phyloP scores from a whole-genome alignment of 2,329 filamentous ascomycete genomes.

The Fusarium sambucinum region DNA sequence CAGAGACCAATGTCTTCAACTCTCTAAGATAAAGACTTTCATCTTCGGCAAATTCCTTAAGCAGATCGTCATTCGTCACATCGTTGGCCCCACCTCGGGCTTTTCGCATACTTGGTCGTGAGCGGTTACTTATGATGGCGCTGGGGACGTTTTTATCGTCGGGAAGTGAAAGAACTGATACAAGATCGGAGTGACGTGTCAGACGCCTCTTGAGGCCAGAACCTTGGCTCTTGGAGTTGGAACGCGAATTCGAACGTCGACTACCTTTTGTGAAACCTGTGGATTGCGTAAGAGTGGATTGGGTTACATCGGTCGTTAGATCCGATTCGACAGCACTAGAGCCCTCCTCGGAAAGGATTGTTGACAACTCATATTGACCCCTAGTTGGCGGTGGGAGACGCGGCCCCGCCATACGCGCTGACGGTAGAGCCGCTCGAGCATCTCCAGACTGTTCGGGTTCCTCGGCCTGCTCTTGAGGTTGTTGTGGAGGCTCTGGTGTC shows the following conservation, averaged over 20 bases:
- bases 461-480: neutral
- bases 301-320: constrained; percentile 64
- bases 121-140: constrained; percentile 76
- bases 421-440: constrained; percentile 36
- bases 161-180: constrained; percentile 87
- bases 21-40: constrained; percentile 91
- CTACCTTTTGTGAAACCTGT: constrained; percentile 63
- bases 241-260: constrained; percentile 56
- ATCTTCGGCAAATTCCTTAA: constrained; percentile 84
- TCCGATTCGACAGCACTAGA: constrained; percentile 62
- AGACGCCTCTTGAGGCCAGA: constrained; percentile 77
- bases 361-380: constrained; percentile 68
- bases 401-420: constrained; percentile 50
- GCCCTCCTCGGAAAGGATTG: constrained; percentile 66
- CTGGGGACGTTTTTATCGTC: constrained; percentile 67
- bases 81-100: constrained; percentile 74
- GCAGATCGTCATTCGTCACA: constrained; percentile 79
- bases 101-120: constrained; percentile 81
- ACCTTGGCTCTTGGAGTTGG: constrained; percentile 57
- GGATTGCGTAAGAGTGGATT: constrained; percentile 67
- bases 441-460: constrained; percentile 17
- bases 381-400: constrained; percentile 64
- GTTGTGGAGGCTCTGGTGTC: constrained; percentile 6
- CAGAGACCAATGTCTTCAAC: constrained; percentile 91
- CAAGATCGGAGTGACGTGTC: constrained; percentile 92